These are phyloP conservation scores for Lyophyllum shimeji DNA, from an alignment of 768 basidiomycete genomes.

Conservation along the genomic window DNA sequence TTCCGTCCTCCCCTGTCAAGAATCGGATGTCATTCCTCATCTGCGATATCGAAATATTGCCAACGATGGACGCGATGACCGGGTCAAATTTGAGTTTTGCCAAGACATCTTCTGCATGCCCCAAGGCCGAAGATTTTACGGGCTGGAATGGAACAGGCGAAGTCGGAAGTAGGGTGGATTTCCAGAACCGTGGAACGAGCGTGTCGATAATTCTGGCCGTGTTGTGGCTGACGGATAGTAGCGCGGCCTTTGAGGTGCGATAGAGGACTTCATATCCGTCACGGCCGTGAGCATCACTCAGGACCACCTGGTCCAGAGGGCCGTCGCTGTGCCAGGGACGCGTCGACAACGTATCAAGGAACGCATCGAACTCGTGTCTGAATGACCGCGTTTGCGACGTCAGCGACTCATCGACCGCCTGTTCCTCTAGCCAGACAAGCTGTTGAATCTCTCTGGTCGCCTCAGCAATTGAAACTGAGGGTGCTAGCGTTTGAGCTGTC, in stretches of 20 bases:
- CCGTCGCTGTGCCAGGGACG: constrained; percentile 2
- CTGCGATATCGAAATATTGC: constrained; percentile 63
- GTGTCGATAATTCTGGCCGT: constrained; percentile 52
- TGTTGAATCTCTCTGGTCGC: constrained; percentile 30
- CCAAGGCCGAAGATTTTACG: constrained; percentile 54
- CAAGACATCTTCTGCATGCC: constrained; percentile 59
- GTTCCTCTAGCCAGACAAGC: constrained; percentile 63
- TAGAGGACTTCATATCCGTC: constrained; percentile 39
- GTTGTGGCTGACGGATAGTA: constrained; percentile 47
- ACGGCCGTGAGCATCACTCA: constrained; percentile 6
- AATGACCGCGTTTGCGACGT: constrained; percentile 28
- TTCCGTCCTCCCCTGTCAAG: constrained; percentile 82
- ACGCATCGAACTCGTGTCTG: constrained; percentile 31
- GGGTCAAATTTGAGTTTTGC: constrained; percentile 65
- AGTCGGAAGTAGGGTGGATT: constrained; percentile 59
- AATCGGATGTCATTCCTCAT: constrained; percentile 74
- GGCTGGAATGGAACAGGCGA: constrained; percentile 48
- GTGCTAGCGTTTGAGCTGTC: constrained; percentile 24
- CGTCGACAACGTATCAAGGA: constrained; percentile 29
- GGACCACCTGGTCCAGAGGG: constrained; percentile 17
- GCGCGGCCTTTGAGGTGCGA: constrained; percentile 39
- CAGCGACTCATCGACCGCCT: constrained; percentile 47
- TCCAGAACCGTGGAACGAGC: constrained; percentile 73
- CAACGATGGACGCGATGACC: constrained; percentile 63
- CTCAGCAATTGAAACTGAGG: constrained; percentile 25